phyloP scores from a whole-genome alignment of 345 rosid species.

The Aquilaria yunnanensis region DNA sequence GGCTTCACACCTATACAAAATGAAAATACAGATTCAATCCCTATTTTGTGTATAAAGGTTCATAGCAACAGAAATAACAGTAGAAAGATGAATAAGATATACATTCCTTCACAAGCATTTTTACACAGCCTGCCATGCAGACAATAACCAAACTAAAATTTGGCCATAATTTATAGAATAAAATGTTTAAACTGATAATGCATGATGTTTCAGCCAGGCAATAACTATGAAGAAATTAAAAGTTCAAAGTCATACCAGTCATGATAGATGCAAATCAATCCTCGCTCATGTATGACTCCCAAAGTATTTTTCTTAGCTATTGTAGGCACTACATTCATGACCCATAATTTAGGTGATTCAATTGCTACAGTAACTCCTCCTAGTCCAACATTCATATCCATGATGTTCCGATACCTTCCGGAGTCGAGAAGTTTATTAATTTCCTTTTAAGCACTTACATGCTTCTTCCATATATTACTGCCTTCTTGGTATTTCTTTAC shows the following conservation, averaged over 20 bases:
- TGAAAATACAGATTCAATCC: no score
- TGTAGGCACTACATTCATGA: constrained; percentile 46
- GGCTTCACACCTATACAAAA: constrained; percentile 41
- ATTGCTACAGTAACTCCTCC: constrained; percentile 50
- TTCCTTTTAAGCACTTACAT: constrained; percentile 33
- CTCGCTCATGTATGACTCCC: constrained; percentile 41
- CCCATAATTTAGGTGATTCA: constrained; percentile 25
- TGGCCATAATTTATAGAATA: background rate
- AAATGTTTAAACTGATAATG: background rate
- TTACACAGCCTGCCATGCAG: no score
- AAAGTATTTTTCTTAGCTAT: constrained; percentile 33
- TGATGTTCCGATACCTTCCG: constrained; percentile 38
- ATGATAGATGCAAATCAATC: constrained; percentile 44
- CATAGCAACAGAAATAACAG: no score
- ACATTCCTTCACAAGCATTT: no score
- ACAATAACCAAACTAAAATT: background rate
- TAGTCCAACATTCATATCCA: constrained; percentile 46
- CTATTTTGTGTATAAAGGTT: no score
- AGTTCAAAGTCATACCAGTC: constrained; percentile 25
- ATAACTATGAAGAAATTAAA: no score
- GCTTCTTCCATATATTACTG: constrained; percentile 28
- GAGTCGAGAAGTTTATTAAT: constrained; percentile 30
- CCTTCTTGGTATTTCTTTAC: constrained; percentile 29
- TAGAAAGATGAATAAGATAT: no score
- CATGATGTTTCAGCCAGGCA: background rate